Evolutionary conservation across 2,329 filamentous ascomycete genomes (phyloP), one percentile per base, ranked within the genome.

Genomic region (Aspergillus aculeatus): DNA sequence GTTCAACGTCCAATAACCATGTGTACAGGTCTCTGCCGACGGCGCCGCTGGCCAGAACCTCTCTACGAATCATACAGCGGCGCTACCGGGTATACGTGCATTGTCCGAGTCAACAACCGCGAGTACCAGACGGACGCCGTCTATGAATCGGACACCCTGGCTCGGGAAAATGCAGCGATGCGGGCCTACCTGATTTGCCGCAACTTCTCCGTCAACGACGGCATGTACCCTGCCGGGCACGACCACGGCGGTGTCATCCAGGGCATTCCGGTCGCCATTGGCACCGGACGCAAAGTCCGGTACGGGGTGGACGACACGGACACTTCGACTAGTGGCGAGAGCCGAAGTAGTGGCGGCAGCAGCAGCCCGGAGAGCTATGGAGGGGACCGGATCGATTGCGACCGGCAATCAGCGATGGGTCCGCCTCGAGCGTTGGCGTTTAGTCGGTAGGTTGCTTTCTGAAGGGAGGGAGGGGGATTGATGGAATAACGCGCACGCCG

Each of bases 171-270:
- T 70, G 94, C 94, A 26, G 94, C 94, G 62, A 96, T 96, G 86
- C 90, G 92, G 63, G 94, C 94, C 59, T 98, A 96, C 78, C 94
- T 96, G 86, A 95, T 97, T 67, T 97, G 94, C 82, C 89, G 92
- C 65, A 96, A 96, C 83, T 97, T 97, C 80, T 96, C 92, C 58
- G 91, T 96, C 76, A 97, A 96, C 74, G 92, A 96, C 70, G 94
- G 94, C 74, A 96, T 96, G 92, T 86, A 84, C 64, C 86, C 72
- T 71, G 83, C 67, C 69, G 86, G 77, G 65, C 83, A 74, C 79
- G 83, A 71, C 75, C 83, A 75, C 73, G 84, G 75, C 66, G 81
- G 75, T 21, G 77, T 84, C 23, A 78, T 86, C 48, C 86, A 89
- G 74, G 86, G 86, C 5, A 76, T 87, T 24, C 86, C 86, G 1